Evolutionary conservation across 164 flowering plant genomes (phyloP).

Genomic region (Vitis riparia): DNA sequence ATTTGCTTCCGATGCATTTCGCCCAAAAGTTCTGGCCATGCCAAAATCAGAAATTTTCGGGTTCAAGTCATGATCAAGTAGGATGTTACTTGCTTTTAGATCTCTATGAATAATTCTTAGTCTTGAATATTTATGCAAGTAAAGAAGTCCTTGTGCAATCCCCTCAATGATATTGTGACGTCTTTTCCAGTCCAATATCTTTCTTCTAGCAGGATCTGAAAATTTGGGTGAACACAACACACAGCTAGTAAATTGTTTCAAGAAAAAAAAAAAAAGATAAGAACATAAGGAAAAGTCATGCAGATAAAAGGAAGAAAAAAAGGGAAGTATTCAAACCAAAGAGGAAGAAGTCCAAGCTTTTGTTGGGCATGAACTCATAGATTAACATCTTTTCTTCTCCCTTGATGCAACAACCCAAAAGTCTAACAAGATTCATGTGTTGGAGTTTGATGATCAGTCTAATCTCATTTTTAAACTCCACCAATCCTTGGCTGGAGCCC

Average conservation of each 20-base stretch:
- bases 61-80: neutral
- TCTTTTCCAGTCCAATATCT: neutral
- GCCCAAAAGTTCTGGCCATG: neutral
- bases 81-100: neutral
- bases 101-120: neutral
- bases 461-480: neutral
- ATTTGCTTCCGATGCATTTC: neutral
- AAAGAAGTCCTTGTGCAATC: neutral
- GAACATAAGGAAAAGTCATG: neutral
- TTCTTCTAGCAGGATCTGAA: neutral
- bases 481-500: neutral
- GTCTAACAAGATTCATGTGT: neutral
- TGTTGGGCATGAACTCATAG: neutral
- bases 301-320: neutral
- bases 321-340: neutral
- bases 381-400: neutral
- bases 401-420: neutral
- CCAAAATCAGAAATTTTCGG: constrained; percentile 5
- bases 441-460: neutral
- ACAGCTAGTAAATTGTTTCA: too few species aligned
- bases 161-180: neutral
- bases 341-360: neutral
- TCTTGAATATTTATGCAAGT: neutral
- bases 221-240: neutral
- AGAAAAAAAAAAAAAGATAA: too few species aligned